These are phyloP conservation scores for Cetraspora pellucida DNA, from an alignment of 192 early-diverging fungal species.

Conservation along the genomic window DNA sequence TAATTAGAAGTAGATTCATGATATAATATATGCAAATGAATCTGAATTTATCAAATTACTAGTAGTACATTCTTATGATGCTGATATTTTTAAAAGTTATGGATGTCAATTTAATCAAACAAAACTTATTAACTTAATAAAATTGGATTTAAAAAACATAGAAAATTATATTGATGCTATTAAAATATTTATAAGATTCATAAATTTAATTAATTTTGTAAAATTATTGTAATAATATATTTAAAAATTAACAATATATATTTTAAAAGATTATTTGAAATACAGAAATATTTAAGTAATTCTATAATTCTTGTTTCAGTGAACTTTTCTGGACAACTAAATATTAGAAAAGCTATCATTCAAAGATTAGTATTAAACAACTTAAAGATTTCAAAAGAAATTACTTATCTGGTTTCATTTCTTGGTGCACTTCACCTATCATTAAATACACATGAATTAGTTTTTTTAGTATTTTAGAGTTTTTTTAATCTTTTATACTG, in stretches of 20 bases:
- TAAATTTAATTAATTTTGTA: not conserved
- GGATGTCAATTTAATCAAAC: not conserved
- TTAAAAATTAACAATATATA: not conserved
- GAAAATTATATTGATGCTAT: conserved; percentile 3
- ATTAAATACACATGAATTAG: conserved; percentile 11
- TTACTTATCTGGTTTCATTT: not conserved
- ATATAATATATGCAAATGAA: not conserved
- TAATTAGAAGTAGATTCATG: not conserved
- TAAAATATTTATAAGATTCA: not conserved
- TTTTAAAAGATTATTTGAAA: not conserved
- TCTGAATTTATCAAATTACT: not conserved
- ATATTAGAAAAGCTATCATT: conserved; percentile 7
- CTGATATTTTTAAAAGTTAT: conserved; percentile 5
- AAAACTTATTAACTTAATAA: not conserved
- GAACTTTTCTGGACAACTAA: not conserved
- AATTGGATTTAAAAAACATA: conserved; percentile 4
- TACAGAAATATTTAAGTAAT: not conserved
- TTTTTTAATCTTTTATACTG: conserved; percentile 17
- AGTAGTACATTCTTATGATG: conserved; percentile 8
- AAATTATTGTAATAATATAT: not conserved
- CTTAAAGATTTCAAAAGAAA: not conserved
- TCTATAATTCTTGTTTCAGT: not conserved
- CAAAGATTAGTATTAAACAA: not conserved
- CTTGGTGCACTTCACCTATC: conserved; percentile 4
- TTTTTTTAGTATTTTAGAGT: conserved; percentile 2